Percentiles rank a stretch among this genome's conserved stretches.
These are phyloP conservation scores for Trametes villosa DNA, from an alignment of 768 basidiomycete genomes.

Conservation along the genomic window DNA sequence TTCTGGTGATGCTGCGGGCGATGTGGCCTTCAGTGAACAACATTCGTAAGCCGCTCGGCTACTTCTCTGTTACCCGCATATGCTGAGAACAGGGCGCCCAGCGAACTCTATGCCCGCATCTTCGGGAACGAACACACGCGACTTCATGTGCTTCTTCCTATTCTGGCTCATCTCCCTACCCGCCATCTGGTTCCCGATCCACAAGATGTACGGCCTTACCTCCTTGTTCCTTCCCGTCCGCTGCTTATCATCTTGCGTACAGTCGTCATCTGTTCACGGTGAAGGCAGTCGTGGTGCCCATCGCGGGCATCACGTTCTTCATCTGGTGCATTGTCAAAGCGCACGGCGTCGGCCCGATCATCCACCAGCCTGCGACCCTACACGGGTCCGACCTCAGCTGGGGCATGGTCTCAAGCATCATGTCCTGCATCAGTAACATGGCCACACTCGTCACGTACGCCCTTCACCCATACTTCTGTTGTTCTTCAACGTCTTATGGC, in stretches of 20 bases:
- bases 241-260: slow-evolving; percentile 15
- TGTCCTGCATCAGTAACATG: slow-evolving; percentile 83
- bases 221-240: slow-evolving; percentile 15
- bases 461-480: slow-evolving; percentile 13
- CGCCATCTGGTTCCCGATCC: slow-evolving; percentile 82
- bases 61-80: slow-evolving; percentile 3
- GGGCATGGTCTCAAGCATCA: slow-evolving; percentile 73
- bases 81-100: slow-evolving; percentile 31
- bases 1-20: slow-evolving; percentile 72
- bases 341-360: slow-evolving; percentile 75
- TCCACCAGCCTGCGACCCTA: slow-evolving; percentile 63
- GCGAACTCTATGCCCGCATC: slow-evolving; percentile 75
- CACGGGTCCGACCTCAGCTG: slow-evolving; percentile 73
- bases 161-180: slow-evolving; percentile 85
- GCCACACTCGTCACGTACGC: slow-evolving; percentile 71
- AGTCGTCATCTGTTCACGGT: slow-evolving; percentile 80
- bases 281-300: slow-evolving; percentile 75
- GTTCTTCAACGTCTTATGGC: background rate
- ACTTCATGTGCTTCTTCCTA: slow-evolving; percentile 83
- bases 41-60: slow-evolving; percentile 51
- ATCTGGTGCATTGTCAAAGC: slow-evolving; percentile 81
- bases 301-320: slow-evolving; percentile 73
- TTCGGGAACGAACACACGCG: slow-evolving; percentile 74
- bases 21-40: slow-evolving; percentile 77
- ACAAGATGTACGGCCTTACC: slow-evolving; percentile 62